These are phyloP conservation scores for Sophora flavescens DNA, from an alignment of 306 rosid genomes.

Conservation along the genomic window DNA sequence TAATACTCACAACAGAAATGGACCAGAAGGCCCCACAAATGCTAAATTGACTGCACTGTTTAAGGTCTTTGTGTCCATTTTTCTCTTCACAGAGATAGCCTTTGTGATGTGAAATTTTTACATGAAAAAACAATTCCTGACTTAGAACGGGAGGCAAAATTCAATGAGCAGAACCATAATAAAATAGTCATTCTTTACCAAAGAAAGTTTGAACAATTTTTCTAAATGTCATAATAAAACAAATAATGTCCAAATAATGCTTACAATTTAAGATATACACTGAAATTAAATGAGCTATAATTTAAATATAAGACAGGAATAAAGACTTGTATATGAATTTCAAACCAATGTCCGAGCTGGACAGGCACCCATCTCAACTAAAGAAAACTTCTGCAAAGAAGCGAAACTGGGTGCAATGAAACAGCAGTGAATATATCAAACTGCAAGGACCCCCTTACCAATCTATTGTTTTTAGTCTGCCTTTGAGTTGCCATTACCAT, in stretches of 20 bases:
- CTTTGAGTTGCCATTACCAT: slow-evolving; percentile 63
- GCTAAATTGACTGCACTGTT: background rate
- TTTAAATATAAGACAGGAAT: slow-evolving; percentile 47
- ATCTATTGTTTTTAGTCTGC: slow-evolving; percentile 64
- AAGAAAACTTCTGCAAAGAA: slow-evolving; percentile 42
- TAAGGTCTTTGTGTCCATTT: background rate
- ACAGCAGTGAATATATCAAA: slow-evolving; percentile 37
- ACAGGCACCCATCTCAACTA: slow-evolving; percentile 49
- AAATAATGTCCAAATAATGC: slow-evolving; percentile 62
- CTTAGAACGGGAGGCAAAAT: too few relatives aligned
- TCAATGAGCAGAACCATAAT: slow-evolving; percentile 5
- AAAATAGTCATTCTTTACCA: slow-evolving; percentile 41
- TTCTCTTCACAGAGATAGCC: background rate
- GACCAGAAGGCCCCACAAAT: background rate
- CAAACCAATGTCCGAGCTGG: slow-evolving; percentile 52
- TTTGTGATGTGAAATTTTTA: background rate
- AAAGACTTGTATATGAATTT: slow-evolving; percentile 53
- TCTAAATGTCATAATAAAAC: slow-evolving; percentile 49
- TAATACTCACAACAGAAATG: background rate
- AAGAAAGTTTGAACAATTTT: slow-evolving; percentile 40
- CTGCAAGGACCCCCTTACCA: slow-evolving; percentile 15
- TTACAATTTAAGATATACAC: slow-evolving; percentile 61
- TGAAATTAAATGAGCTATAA: slow-evolving; percentile 50
- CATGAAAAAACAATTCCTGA: background rate
- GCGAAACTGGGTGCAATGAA: slow-evolving; percentile 54